Percentiles rank a stretch among this genome's conserved stretches.
phyloP scores from a whole-genome alignment of 495 filamentous ascomycete genomes.

The Aspergillus coremiiformis region DNA sequence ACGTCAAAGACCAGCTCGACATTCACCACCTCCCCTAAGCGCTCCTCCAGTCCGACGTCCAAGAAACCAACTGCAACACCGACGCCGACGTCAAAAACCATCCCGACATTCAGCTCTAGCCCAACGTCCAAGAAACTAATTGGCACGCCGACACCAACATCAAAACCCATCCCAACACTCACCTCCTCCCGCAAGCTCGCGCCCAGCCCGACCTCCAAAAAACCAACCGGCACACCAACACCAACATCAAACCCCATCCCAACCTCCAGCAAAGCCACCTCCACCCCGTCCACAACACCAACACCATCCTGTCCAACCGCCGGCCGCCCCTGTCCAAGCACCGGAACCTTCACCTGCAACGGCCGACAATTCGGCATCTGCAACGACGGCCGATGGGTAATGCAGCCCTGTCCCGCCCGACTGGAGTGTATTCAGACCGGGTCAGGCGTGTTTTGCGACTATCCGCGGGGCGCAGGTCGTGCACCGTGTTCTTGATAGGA shows the following conservation, averaged over 20 bases:
- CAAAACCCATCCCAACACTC: background rate
- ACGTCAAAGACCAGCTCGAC: background rate
- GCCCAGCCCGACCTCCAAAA: no score
- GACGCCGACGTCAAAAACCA: no score
- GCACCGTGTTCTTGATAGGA: no score
- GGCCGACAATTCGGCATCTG: background rate
- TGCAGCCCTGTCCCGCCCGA: background rate
- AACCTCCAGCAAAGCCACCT: background rate
- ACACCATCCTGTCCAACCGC: background rate
- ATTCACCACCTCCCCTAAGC: background rate
- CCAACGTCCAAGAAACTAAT: no score
- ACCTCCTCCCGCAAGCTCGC: no score
- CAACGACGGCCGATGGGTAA: background rate
- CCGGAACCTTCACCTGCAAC: background rate
- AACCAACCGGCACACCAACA: background rate
- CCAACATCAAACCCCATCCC: background rate
- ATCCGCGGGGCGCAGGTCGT: no score
- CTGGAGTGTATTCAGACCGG: background rate
- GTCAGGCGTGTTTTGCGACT: background rate
- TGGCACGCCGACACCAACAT: background rate
- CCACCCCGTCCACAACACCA: background rate
- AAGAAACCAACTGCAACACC: background rate
- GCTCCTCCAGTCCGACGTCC: no score
- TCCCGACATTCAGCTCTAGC: no score
- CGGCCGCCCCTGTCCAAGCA: background rate